Percentiles rank a stretch among this genome's conserved stretches.
Conservation (phyloP, 257 asterid genomes). For the Anisodus tanguticus region DNA sequence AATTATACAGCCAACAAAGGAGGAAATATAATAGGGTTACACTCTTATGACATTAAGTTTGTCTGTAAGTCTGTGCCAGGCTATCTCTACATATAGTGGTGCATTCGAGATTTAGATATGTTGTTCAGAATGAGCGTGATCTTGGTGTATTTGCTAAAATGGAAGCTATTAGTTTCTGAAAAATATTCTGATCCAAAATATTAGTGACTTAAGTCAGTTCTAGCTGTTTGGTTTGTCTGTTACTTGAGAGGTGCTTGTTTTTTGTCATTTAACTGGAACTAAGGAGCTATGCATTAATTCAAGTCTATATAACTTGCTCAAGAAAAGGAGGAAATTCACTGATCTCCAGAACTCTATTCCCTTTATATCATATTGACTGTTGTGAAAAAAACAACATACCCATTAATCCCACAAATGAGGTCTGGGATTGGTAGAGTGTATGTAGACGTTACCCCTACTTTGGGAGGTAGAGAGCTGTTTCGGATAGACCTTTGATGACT, state of each 20-base stretch:
- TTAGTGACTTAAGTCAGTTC: neutral
- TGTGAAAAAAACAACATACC: too few species aligned
- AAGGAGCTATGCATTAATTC: too few species aligned
- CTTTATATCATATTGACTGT: neutral
- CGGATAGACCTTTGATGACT: too few species aligned
- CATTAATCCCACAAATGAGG: too few species aligned
- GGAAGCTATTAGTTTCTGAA: neutral
- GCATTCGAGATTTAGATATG: too few species aligned
- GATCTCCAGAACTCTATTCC: neutral
- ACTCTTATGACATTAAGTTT: neutral
- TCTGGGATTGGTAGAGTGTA: too few species aligned
- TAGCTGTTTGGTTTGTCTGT: neutral
- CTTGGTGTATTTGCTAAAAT: neutral
- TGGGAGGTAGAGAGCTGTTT: too few species aligned
- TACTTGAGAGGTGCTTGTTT: neutral
- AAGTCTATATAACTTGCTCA: neutral
- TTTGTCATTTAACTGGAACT: neutral
- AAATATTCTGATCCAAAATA: neutral
- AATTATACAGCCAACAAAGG: neutral
- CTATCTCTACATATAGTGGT: neutral
- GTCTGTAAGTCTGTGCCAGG: neutral
- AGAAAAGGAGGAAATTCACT: neutral
- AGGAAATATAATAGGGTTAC: neutral
- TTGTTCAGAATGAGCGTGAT: too few species aligned
- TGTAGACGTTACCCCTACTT: too few species aligned